Evolutionary conservation across 495 filamentous ascomycete species (phyloP), one percentile per base, ranked within the genome.

Genomic region (Aspergillus wentii): DNA sequence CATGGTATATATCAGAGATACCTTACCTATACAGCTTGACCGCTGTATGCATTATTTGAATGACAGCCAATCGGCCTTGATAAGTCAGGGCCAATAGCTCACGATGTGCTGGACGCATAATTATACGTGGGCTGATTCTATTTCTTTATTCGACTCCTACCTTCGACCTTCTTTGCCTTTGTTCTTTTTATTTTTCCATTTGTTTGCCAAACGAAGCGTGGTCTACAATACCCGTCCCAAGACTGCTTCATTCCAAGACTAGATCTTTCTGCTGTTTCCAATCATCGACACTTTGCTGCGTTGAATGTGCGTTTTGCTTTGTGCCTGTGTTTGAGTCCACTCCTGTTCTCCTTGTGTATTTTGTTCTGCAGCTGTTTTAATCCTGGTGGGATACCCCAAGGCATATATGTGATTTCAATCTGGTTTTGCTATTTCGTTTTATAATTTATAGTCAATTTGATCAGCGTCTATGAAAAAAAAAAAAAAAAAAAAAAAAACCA

Each of bases 31-130:
- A 25, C 10, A 25, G 5, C 10, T 25, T 10, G 10, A 25, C 26
- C 11, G 11, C 26, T 4, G 10, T 29, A n/a, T 29, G 14, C 26
- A 29, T 29, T 29, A 13, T 9, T 29, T 29, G 4, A 13, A 29
- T 13, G 26, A 17, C 31, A 33, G 16, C 31, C 16, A 33, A 33
- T 20, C 9, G 31, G 7, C 16, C 19, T 8, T 17, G 7, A 9
- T 33, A 18, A 10, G 20, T 9, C 17, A 4, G 18, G 33, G 43
- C 49, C 41, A 40, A 37, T 39, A 38, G 43, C 46, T 44, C 35
- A 37, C 34, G n/a, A 50, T 57, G 53, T 53, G 53, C 53, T 46
- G 53, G 46, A 41, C 53, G 33, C 53, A 57, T 48, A 26, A 39
- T 27, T 19, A n/a, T 9, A 5, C 4, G 4, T 5, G 4, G 5